Evolutionary conservation across 2,329 filamentous ascomycete genomes (phyloP), one percentile per base, ranked within the genome.

Genomic region (Phialemonium atrogriseum): DNA sequence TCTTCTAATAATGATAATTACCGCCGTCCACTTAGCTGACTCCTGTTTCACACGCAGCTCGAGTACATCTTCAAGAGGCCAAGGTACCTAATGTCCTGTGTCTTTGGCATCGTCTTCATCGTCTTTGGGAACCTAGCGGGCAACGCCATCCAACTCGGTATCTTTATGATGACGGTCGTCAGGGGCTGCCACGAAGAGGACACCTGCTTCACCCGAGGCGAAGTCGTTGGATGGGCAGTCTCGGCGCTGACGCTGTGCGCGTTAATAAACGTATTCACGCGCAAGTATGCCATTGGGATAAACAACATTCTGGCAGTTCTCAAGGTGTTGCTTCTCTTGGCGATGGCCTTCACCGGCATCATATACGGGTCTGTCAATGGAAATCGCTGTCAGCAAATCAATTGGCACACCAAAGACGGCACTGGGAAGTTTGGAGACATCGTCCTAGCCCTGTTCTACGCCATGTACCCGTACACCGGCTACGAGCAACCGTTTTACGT

Each of bases 301-400:
- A 62, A 62, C 43, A 67, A 67, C 37, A 12, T 51, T 10, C 56
- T 68, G 30, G 62, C 62, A 6, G 40, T 56, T 3, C 34, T 59
- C 23, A 69, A 69, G 39, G 43, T 64, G 3, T 30, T 44, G 5
- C 49, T 65, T 4, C 49, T 68, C 2, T 25, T 62, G 5, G 41
- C 53, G 5, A 57, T 66, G 11, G 49, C 54, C 3, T 43, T 63
- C 7, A 21, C 63, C 3, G 46, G 51, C 8, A 48, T 59, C 13
- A 46, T 60, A n/a, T 58, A 20, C 31, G 40, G 40, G 11, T 33
- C 34, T 9, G 20, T 28, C 12, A 24, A 39, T n/a, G 38, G 36
- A 13, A 33, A 34, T 14, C 28, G 29, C 16, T 42, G 40, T 29
- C 24, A 30, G 5, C 16, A 33, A 17, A 42, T 42, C 27, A 30